Evolutionary conservation across 2,329 filamentous ascomycete species (phyloP).

Genomic region (Apiospora malaysiana): DNA sequence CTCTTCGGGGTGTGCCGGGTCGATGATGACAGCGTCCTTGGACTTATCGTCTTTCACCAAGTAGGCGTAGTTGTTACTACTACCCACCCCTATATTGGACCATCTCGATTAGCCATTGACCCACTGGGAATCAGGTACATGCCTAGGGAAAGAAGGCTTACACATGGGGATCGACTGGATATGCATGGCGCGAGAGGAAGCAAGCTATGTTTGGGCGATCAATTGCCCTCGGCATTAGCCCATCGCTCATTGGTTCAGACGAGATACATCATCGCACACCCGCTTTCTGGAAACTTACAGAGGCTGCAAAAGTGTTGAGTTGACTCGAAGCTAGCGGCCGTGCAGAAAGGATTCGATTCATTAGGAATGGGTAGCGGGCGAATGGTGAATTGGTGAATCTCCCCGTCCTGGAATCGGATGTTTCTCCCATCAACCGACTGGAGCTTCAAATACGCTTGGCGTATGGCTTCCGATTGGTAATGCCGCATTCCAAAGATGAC

Average conservation of each 20-base stretch:
- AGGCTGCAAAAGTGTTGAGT: slow-evolving; percentile 36
- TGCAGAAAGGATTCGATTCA: slow-evolving; percentile 50
- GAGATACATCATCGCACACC: slow-evolving; percentile 9
- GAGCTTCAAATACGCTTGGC: neutral
- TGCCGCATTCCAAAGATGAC: slow-evolving; percentile 5
- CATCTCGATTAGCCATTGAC: neutral
- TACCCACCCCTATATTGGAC: slow-evolving; percentile 69
- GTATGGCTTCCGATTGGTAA: neutral
- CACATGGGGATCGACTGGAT: slow-evolving; percentile 90
- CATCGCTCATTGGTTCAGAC: neutral
- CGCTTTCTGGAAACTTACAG: slow-evolving; percentile 35
- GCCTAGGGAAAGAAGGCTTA: slow-evolving; percentile 48
- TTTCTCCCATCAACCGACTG: neutral
- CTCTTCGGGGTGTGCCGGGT: slow-evolving; percentile 81
- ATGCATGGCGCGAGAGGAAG: slow-evolving; percentile 69
- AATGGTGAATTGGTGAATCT: slow-evolving; percentile 1
- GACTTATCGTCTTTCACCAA: slow-evolving; percentile 79
- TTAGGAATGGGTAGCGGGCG: slow-evolving; percentile 32
- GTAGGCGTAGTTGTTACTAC: slow-evolving; percentile 84
- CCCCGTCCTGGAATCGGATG: neutral
- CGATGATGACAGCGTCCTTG: slow-evolving; percentile 78
- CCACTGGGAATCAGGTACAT: neutral
- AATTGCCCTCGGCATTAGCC: slow-evolving; percentile 23
- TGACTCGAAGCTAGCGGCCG: slow-evolving; percentile 43
- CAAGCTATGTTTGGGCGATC: slow-evolving; percentile 36